A percentile compares a stretch with the other conserved stretches of the same genome.
Conservation (phyloP, 1,284 basidiomycete species). For the Apiotrichum veenhuisii region DNA sequence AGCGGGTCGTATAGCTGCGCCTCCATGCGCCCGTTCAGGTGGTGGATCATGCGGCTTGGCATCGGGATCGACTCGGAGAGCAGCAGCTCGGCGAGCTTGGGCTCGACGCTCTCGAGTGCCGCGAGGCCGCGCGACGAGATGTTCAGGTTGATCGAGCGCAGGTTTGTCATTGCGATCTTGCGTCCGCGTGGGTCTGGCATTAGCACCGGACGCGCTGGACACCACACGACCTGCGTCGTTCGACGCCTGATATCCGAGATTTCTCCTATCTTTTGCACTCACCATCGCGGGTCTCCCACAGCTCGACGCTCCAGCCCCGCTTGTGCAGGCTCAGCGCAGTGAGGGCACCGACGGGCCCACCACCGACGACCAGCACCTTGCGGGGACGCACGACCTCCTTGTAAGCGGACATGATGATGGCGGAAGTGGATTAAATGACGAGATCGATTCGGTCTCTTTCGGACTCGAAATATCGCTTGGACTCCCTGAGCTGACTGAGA, state of each 20-base stretch:
- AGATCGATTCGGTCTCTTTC: too few species aligned
- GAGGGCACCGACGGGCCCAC: slow-evolving; percentile 92
- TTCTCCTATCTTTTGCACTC: slow-evolving; percentile 31
- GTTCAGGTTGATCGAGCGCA: slow-evolving; percentile 90
- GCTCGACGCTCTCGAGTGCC: slow-evolving; percentile 75
- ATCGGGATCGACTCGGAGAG: slow-evolving; percentile 83
- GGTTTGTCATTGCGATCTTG: slow-evolving; percentile 37
- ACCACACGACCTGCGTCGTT: neutral
- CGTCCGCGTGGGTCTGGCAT: slow-evolving; percentile 42
- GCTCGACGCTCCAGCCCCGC: slow-evolving; percentile 78
- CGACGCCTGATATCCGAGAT: neutral
- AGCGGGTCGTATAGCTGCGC: slow-evolving; percentile 79
- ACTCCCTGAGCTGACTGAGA: too few species aligned
- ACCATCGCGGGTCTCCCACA: slow-evolving; percentile 88
- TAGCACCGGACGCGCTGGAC: neutral
- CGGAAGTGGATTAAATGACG: too few species aligned
- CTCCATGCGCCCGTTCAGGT: slow-evolving; percentile 62
- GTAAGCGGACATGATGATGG: neutral
- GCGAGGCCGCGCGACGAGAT: slow-evolving; percentile 89
- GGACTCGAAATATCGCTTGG: too few species aligned
- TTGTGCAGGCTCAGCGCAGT: slow-evolving; percentile 80
- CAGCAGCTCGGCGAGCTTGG: slow-evolving; percentile 68
- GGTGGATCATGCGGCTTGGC: slow-evolving; percentile 93
- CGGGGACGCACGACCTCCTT: slow-evolving; percentile 16
- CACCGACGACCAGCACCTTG: slow-evolving; percentile 61